phyloP scores from a whole-genome alignment of 1,139 yeast species.

The Candida sanyaensis region DNA sequence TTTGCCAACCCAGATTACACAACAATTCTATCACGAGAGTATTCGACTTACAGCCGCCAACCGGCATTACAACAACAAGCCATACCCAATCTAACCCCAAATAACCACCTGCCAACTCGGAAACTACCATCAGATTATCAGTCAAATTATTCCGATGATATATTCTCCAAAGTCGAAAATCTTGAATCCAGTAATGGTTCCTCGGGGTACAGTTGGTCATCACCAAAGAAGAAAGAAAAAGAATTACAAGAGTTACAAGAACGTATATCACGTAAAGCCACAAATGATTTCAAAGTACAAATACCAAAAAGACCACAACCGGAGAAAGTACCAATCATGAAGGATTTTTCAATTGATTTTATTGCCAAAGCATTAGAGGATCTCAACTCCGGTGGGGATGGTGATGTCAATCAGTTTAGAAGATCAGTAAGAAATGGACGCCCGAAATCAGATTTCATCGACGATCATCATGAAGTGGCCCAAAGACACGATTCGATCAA shows the following conservation, averaged over 20 bases:
- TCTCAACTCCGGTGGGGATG: constrained; percentile 64
- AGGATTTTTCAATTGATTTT: constrained; percentile 51
- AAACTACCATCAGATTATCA: constrained; percentile 21
- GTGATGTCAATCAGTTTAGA: constrained; percentile 50
- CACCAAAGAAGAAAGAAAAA: constrained; percentile 46
- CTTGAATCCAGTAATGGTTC: constrained; percentile 38
- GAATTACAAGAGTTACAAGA: constrained; percentile 41
- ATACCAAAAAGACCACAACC: constrained; percentile 18
- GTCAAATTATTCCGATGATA: constrained; percentile 24
- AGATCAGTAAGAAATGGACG: constrained; percentile 31
- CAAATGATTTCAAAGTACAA: constrained; percentile 15
- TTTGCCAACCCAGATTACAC: constrained; percentile 12
- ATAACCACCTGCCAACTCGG: constrained; percentile 17
- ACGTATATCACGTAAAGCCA: constrained; percentile 34
- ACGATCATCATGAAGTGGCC: constrained; percentile 42
- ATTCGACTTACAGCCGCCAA: too few relatives aligned
- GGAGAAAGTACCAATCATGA: constrained; percentile 35
- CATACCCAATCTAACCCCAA: too few relatives aligned
- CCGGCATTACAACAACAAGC: too few relatives aligned
- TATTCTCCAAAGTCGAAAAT: constrained; percentile 28
- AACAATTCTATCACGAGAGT: too few relatives aligned
- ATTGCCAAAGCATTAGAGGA: constrained; percentile 64
- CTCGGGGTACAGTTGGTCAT: constrained; percentile 45
- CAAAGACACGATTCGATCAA: constrained; percentile 35
- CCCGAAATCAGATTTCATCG: constrained; percentile 29